Evolutionary conservation across 345 rosid species (phyloP).

Genomic region (Lumnitzera racemosa): DNA sequence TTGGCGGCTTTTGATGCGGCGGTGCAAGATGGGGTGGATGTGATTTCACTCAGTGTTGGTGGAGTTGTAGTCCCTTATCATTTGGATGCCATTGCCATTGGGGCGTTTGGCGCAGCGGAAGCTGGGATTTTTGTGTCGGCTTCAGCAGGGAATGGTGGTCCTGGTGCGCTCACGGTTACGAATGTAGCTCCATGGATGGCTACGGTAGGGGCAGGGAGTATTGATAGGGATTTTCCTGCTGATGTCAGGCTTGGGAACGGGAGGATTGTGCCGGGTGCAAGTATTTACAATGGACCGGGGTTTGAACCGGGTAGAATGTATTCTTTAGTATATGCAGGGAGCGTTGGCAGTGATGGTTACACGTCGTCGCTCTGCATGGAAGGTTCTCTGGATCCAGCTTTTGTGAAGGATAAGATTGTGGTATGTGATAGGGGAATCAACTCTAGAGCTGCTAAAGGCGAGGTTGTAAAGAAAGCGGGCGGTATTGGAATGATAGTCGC

Average conservation of each 20-base stretch:
- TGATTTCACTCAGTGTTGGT: constrained; percentile 80
- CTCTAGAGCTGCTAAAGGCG: constrained; percentile 72
- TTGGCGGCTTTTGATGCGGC: constrained; percentile 83
- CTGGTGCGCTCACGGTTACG: constrained; percentile 70
- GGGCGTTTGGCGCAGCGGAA: constrained; percentile 74
- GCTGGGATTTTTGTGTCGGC: constrained; percentile 71
- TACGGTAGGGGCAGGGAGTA: constrained; percentile 81
- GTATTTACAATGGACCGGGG: constrained; percentile 60
- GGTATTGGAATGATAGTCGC: constrained; percentile 92
- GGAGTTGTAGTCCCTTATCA: constrained; percentile 81
- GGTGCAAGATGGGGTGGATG: constrained; percentile 77
- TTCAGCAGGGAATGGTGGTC: constrained; percentile 93
- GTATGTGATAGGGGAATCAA: constrained; percentile 89
- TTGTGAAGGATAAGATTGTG: constrained; percentile 65
- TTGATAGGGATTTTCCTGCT: constrained; percentile 79
- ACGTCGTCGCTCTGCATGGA: constrained; percentile 80
- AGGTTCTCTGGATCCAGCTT: constrained; percentile 57
- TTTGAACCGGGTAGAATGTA: constrained; percentile 50
- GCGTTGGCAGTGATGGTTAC: constrained; percentile 46
- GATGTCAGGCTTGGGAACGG: constrained; percentile 73
- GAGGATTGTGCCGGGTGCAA: constrained; percentile 47
- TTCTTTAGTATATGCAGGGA: constrained; percentile 68
- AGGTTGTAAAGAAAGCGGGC: constrained; percentile 71
- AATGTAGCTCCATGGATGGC: constrained; percentile 87
- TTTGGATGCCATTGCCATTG: constrained; percentile 91